Evolutionary conservation across 495 filamentous ascomycete genomes (phyloP).

Genomic region (Trichocladium uniseriatum): DNA sequence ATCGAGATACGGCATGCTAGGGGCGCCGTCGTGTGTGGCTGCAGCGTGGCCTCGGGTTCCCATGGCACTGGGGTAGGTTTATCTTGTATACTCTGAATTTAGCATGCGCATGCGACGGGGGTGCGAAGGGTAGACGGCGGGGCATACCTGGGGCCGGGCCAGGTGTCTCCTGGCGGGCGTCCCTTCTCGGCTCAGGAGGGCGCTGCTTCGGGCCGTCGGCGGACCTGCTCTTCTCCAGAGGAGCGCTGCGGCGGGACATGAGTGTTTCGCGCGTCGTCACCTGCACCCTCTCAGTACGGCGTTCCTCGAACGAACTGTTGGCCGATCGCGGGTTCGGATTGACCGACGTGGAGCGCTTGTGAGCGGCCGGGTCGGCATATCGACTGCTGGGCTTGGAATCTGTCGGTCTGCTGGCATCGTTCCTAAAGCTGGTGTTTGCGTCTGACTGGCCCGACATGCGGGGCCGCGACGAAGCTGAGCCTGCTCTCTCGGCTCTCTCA

Average conservation of each 20-base stretch:
- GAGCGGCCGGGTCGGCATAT: slow-evolving; percentile 16
- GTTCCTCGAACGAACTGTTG: slow-evolving; percentile 34
- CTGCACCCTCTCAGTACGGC: slow-evolving; percentile 42
- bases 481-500: slow-evolving; percentile 2
- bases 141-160: slow-evolving; percentile 19
- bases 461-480: slow-evolving; percentile 24
- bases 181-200: slow-evolving; percentile 34
- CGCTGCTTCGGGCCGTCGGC: slow-evolving; percentile 35
- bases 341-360: slow-evolving; percentile 38
- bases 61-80: slow-evolving; percentile 39
- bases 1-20: slow-evolving; percentile 78
- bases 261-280: slow-evolving; percentile 58
- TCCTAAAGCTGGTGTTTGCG: slow-evolving; percentile 12
- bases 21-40: slow-evolving; percentile 80
- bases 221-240: slow-evolving; percentile 24
- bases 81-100: slow-evolving; percentile 8
- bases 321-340: slow-evolving; percentile 28
- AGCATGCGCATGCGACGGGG: slow-evolving; percentile 1
- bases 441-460: slow-evolving; percentile 21
- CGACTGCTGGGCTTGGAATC: slow-evolving; percentile 11
- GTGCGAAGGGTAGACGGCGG: not conserved
- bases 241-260: slow-evolving; percentile 45
- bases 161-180: slow-evolving; percentile 32
- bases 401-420: slow-evolving; percentile 15
- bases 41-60: slow-evolving; percentile 72